Evolutionary conservation across 345 rosid species (phyloP).

Genomic region (Carallia pectinifolia): DNA sequence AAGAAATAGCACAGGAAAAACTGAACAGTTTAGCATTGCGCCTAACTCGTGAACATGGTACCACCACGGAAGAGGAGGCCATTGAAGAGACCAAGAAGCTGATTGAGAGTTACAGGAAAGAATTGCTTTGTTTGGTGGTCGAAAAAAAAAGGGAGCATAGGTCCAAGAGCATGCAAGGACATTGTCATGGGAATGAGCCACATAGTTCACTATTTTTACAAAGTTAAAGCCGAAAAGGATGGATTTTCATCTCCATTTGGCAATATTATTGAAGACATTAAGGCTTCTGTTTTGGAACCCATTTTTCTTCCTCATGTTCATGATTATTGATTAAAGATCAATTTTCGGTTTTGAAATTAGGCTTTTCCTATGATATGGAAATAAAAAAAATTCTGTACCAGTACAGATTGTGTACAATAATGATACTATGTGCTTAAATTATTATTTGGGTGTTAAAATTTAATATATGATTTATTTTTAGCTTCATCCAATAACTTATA

Average conservation of each 20-base stretch:
- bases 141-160: neutral
- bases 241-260: neutral
- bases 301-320: neutral
- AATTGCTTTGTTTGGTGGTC: conserved; percentile 7
- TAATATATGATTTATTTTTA: no score
- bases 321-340: no score
- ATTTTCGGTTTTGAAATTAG: no score
- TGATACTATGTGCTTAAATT: no score
- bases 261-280: neutral
- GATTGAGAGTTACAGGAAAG: conserved; percentile 7
- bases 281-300: neutral
- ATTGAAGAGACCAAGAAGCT: neutral
- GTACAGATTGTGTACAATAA: no score
- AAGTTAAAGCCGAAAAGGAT: neutral
- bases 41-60: neutral
- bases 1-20: conserved; percentile 14
- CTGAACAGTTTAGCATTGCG: conserved; percentile 9
- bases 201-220: neutral
- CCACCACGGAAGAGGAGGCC: conserved; percentile 1
- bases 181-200: conserved; percentile 7
- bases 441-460: no score
- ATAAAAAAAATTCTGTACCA: no score
- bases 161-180: conserved; percentile 12
- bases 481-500: no score
- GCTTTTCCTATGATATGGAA: no score